Percentiles rank a stretch among this genome's conserved stretches.
These are phyloP conservation scores for Petunia secreta DNA, from an alignment of 257 asterid species.

Conservation along the genomic window DNA sequence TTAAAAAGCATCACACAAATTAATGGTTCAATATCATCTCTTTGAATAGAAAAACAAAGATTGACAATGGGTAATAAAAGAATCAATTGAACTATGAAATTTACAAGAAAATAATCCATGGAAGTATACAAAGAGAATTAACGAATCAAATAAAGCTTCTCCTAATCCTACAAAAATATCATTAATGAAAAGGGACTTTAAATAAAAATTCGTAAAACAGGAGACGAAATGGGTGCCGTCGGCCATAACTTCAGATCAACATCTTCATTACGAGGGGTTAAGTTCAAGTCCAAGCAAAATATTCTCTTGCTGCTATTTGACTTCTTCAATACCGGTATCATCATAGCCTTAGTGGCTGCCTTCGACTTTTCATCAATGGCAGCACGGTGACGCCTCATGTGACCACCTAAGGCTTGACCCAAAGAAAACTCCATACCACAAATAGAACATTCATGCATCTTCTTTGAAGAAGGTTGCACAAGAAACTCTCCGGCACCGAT, in stretches of 20 bases:
- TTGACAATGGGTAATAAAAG: neutral
- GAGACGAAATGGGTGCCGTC: neutral
- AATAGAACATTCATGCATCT: conserved; percentile 20
- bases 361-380: neutral
- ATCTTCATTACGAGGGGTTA: neutral
- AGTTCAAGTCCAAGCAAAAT: neutral
- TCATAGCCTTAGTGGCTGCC: neutral
- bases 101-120: neutral
- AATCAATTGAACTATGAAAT: neutral
- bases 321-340: neutral
- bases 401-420: conserved; percentile 25
- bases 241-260: conserved; percentile 17
- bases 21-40: no score
- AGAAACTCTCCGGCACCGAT: neutral
- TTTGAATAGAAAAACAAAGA: no score
- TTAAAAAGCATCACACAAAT: no score
- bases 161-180: neutral
- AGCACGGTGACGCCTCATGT: conserved; percentile 26
- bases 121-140: neutral
- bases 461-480: neutral
- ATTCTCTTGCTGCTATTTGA: conserved; percentile 12
- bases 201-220: neutral
- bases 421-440: conserved; percentile 25
- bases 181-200: neutral
- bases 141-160: neutral